Evolutionary conservation across 129 eudicot species (phyloP), one percentile per base, ranked within the genome.

Genomic region (Chrysanthemum lavandulifolium): DNA sequence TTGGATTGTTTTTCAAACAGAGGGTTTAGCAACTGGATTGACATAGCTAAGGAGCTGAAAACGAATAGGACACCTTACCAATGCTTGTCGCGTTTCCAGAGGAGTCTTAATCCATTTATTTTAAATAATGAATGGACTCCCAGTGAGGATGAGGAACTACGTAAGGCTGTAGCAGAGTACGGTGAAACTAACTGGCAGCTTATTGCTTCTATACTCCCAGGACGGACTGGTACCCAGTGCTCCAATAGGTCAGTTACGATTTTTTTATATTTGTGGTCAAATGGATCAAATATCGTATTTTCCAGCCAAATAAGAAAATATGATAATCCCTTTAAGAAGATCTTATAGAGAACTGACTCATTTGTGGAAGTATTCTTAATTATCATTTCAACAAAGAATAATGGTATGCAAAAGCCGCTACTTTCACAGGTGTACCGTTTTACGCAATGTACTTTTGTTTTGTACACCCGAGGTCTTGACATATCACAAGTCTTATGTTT

Each of bases 201-300:
- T 70, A 96, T 93, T 76, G 98, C 98, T 64, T 84, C 90, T 74
- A 73, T 64, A 15, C 60, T 93, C 16, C 90, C 86, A 77, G 97
- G 97, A 49, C 79, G 98, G 68, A 89, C 95, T 14, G 98, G 97
- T 67, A 83, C 97, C 72, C 98, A 93, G 36, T 93, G 98, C 86
- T 87, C 96, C 19, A 89, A 93, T 72, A 92, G 98, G 98, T 92
- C 76, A 82, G 91, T 85, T 54, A 15, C 51, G 12, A 27, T 69
- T 55, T 15, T 23, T 18, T 10, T 5, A 58, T 10, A 0, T 58
- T 52, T 52, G 47, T 0, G 47, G 47, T 40, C 47, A 40, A 40
- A 7, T 40, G 47, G 10, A 40, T 40, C 47, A 40, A 40, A 40
- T 40, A 7, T 19, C 8, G 13, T 58, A 58, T 19, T 58, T 58